Percentiles rank a stretch among this genome's conserved stretches.
Evolutionary conservation across 768 basidiomycete genomes (phyloP).

Genomic region (Leccinum truebloodii): DNA sequence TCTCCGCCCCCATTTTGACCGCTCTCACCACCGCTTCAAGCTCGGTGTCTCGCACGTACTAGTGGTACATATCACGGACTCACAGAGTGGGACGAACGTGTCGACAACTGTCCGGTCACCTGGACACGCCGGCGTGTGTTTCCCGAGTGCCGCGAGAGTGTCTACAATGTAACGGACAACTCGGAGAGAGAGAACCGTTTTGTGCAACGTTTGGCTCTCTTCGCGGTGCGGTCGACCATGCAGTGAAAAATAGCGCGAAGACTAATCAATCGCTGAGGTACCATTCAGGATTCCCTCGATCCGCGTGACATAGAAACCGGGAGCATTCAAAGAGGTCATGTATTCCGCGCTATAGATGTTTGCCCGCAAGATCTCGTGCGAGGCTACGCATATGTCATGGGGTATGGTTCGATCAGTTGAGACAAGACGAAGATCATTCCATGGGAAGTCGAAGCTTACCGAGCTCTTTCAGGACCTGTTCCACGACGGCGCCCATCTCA

Average conservation of each 20-base stretch:
- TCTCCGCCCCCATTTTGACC: constrained; percentile 46
- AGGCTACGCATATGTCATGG: constrained; percentile 23
- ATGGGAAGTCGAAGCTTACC: constrained; percentile 33
- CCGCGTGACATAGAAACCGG: constrained; percentile 52
- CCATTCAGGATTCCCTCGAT: constrained; percentile 16
- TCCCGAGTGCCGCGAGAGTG: constrained; percentile 34
- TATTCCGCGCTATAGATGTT: constrained; percentile 50
- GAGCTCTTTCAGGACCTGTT: constrained; percentile 43
- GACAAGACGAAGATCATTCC: not conserved
- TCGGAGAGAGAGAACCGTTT: constrained; percentile 6
- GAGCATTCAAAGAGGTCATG: constrained; percentile 64
- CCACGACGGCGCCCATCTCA: constrained; percentile 53
- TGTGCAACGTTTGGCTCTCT: not conserved
- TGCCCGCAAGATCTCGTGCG: constrained; percentile 34
- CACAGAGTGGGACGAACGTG: constrained; percentile 49
- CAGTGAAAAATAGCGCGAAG: constrained; percentile 37
- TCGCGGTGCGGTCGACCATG: constrained; percentile 30
- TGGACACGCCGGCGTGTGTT: constrained; percentile 51
- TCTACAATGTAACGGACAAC: constrained; percentile 11
- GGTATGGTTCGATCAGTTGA: not conserved
- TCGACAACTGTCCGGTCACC: constrained; percentile 62
- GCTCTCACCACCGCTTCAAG: constrained; percentile 27
- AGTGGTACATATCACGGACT: constrained; percentile 8
- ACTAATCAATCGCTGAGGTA: not conserved
- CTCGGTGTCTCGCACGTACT: not conserved